Evolutionary conservation across 805 yeast species (phyloP).

Genomic region (Brettanomyces anomalus): DNA sequence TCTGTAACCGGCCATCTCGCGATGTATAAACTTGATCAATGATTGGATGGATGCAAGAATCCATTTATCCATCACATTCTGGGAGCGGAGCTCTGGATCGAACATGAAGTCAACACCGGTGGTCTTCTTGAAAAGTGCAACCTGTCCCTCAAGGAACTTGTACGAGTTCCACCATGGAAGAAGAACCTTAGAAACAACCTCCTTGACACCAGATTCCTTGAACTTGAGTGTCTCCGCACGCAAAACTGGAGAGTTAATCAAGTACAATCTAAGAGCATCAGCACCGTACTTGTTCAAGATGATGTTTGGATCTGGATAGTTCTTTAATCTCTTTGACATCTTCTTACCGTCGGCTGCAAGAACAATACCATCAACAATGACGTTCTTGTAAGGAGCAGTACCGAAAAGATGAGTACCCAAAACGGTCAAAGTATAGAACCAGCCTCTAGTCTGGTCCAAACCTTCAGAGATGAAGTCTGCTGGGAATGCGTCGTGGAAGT

Average conservation of each 20-base stretch:
- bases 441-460: conserved; percentile 98
- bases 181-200: conserved; percentile 89
- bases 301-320: conserved; percentile 89
- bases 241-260: conserved; percentile 95
- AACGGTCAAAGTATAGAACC: conserved; percentile 96
- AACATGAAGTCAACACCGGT: conserved; percentile 63
- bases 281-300: conserved; percentile 90
- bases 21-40: conserved; percentile 73
- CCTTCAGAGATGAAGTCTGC: conserved; percentile 98
- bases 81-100: conserved; percentile 54
- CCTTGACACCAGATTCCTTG: conserved; percentile 98
- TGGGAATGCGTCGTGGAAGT: conserved; percentile 72
- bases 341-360: conserved; percentile 97
- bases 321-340: conserved; percentile 97
- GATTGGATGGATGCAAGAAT: conserved; percentile 93
- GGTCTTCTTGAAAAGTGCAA: conserved; percentile 73
- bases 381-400: conserved; percentile 89
- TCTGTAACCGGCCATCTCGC: conserved; percentile 85
- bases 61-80: conserved; percentile 97
- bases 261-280: conserved; percentile 90
- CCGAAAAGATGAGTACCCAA: conserved; percentile 92
- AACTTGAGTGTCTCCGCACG: conserved; percentile 95
- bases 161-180: conserved; percentile 98
- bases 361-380: conserved; percentile 92
- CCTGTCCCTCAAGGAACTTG: conserved; percentile 94